Base-by-base conservation (phyloP, 441 rosid species). In the Jatropha podagrica region DNA sequence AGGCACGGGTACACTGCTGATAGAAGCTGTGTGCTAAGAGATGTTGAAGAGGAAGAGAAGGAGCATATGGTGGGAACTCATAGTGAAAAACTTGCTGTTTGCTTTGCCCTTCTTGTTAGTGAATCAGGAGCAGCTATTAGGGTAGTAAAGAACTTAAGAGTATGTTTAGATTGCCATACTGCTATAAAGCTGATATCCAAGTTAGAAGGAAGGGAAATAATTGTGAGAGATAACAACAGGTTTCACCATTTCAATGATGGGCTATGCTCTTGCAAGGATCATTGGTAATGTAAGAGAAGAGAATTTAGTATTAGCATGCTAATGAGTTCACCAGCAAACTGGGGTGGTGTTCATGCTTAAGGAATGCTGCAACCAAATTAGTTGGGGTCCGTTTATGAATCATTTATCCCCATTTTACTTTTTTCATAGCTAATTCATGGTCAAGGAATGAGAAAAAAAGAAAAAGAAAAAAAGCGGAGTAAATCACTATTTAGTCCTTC, bases 231-330 rank as follows among this genome's bases (percentile, higher is more conserved):
- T 78, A 92, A 92, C 27, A 88, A 90, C 60, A 84, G 95, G 59
- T 92, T 92, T 83, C 97, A 92, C 74, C 92, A 87, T 84, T 90
- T 92, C 81, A 79, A 77, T 74, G 80, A 79, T 13, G 92, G 94
- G 20, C 5, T 77, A 67, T 90, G 95, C 80, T 89, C 95, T 49
- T 92, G 95, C 78, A 82, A 77, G 41, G 92, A 92, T 77, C 88
- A 89, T 77, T 92, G 95, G 95, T 83, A 78, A 63, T 42, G 15
- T 49, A 14, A 1, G 23, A 48, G 41, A 48, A 68, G 0, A n/a
- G 42, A 41, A 18, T 55, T 7, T n/a, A 10, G 9, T 55, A 7
- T 7, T 18, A 7, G 7, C 60, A 55, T 55, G 60, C 27, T 55
- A 55, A 55, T 55, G 26, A 32, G 32, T 0, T 32, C 32, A 32